Evolutionary conservation across 2,329 filamentous ascomycete genomes (phyloP), one percentile per base, ranked within the genome.

Genomic region (Microdochium paspali): DNA sequence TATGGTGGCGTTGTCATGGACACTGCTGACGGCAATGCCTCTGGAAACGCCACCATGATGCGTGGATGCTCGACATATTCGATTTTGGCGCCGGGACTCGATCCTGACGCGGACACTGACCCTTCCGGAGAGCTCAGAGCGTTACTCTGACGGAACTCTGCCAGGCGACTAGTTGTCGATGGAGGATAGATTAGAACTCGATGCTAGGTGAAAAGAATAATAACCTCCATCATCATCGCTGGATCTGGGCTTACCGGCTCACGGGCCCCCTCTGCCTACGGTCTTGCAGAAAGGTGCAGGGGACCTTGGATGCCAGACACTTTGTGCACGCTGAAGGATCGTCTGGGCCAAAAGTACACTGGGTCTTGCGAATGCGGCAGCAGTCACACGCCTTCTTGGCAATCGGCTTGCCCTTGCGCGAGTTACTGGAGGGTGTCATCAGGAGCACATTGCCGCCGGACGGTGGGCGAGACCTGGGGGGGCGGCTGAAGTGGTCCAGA

Each of bases 191-290:
- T n/a, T n/a, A n/a, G n/a, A n/a, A n/a, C n/a, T n/a, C n/a, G n/a
- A n/a, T n/a, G n/a, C n/a, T n/a, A n/a, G n/a, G n/a, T n/a, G n/a
- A n/a, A n/a, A n/a, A n/a, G n/a, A n/a, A n/a, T n/a, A n/a, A n/a
- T n/a, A n/a, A n/a, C n/a, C n/a, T n/a, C n/a, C n/a, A n/a, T n/a
- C n/a, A n/a, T n/a, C 15, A 35, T 15, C 28, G 28, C 10, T 10
- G 24, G 28, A 23, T 7, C 39, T 18, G 26, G 44, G 39, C 48
- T 44, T 35, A 53, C 48, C 54, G 51, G 47, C 53, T 56, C 3
- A 52, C 53, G 7, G 54, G 53, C 1, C 56, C 56, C n/a, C 56
- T 49, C 2, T 51, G 53, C 32, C 53, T 55, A 18, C 54, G 52
- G 18, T 50, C 45, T 2, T 50, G 53, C n/a, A 53, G 45, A 42